Base-by-base conservation (phyloP, 2,329 filamentous ascomycete genomes). In the Fusarium sp. region DNA sequence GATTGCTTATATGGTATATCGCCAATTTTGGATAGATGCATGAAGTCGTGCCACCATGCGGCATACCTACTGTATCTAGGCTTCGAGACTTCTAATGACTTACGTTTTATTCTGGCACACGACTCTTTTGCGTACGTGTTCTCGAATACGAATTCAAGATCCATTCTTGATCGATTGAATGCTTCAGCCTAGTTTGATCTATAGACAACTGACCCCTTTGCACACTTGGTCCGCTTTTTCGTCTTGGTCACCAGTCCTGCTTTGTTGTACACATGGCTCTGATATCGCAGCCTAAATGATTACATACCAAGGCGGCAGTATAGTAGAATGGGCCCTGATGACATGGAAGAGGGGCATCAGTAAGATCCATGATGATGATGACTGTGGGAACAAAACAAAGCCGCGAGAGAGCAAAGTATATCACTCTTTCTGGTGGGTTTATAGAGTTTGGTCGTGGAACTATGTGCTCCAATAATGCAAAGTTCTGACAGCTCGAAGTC, bases 221-320 rank as follows among this genome's bases (percentile, higher is more conserved):
- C 17, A 41, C 43, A 25, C 17, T 21, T 42, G 49, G 29, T 50
- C 45, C 42, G 45, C 56, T 60, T 41, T 52, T 65, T 57, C 36
- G 23, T 23, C 35, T n/a, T 23, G 46, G 60, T 66, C 65, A 68
- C 62, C 59, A 48, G 63, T 63, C 49, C 49, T 44, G n/a, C 27
- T 29, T 29, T 29, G 27, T 29, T 33, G 44, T 47, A 39, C 41
- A 36, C 43, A 29, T 53, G 51, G 46, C 42, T 39, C 38, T 36
- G 57, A 61, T 46, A 27, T 47, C 38, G 49, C 55, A 62, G 41
- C 47, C 56, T 53, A 53, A 43, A 59, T 38, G 49, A 48, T 66
- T 57, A 58, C 49, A 56, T 27, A 59, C 35, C 52, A 46, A 50
- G 57, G 49, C 48, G 49, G 56, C 43, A 46, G 31, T 33, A 54